Conservation (phyloP, 2,329 filamentous ascomycete genomes). For the Allantophomopsis lycopodina region DNA sequence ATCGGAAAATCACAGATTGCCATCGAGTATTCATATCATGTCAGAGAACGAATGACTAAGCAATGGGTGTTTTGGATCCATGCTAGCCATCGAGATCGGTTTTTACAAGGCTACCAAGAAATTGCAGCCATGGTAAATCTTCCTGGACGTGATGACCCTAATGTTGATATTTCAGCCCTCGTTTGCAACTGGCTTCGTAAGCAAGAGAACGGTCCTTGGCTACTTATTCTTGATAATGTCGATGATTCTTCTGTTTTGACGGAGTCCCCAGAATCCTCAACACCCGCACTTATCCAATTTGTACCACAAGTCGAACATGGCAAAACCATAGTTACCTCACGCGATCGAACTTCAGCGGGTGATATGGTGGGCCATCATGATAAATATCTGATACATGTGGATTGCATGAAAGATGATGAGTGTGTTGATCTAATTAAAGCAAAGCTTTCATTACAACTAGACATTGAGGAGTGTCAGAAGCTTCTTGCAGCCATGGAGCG, state of each 20-base stretch:
- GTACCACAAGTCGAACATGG: too few species aligned
- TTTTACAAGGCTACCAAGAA: slow-evolving; percentile 5
- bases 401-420: too few species aligned
- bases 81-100: slow-evolving; percentile 4
- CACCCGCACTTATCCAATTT: too few species aligned
- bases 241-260: slow-evolving; percentile 3
- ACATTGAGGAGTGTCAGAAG: slow-evolving; percentile 1
- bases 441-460: too few species aligned
- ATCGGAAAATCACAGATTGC: slow-evolving; percentile 11
- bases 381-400: too few species aligned
- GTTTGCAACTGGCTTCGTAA: slow-evolving; percentile 1
- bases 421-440: too few species aligned
- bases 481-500: slow-evolving; percentile 12
- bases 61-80: slow-evolving; percentile 11
- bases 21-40: slow-evolving; percentile 8
- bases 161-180: slow-evolving; percentile 3
- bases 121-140: slow-evolving; percentile 5
- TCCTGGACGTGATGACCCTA: slow-evolving; percentile 3
- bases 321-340: too few species aligned
- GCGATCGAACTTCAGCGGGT: too few species aligned
- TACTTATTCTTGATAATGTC: slow-evolving; percentile 12
- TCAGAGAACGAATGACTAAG: background rate
- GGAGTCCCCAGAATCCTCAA: too few species aligned
- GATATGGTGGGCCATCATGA: too few species aligned
- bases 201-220: slow-evolving; percentile 6